These are phyloP conservation scores for Penicillium waksmanii DNA, from an alignment of 495 filamentous ascomycete genomes.

Conservation along the genomic window DNA sequence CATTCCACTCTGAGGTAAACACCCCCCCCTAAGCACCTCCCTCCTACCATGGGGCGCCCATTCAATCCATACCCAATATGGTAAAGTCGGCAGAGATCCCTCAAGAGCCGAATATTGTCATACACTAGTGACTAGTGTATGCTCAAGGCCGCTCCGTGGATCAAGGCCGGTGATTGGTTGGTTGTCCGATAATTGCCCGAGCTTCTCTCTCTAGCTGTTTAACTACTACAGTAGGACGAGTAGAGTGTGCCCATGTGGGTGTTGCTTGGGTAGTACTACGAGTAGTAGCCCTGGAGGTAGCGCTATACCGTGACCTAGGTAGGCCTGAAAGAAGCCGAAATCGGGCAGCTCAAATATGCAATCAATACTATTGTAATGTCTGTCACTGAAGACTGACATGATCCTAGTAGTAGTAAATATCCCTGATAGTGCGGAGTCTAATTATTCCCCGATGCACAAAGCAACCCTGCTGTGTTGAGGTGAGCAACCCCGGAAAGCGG, in stretches of 20 bases:
- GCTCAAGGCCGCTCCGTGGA: not conserved
- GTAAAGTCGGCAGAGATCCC: not conserved
- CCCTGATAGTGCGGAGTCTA: not conserved
- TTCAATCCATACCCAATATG: not conserved
- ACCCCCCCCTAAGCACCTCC: not conserved
- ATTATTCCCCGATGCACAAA: not conserved
- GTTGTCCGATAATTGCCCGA: slow-evolving; percentile 40
- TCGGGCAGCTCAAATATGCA: not conserved
- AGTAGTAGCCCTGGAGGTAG: not conserved
- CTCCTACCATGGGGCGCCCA: not conserved
- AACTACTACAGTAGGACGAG: no score
- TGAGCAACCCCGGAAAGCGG: not conserved
- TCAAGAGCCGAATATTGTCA: not conserved
- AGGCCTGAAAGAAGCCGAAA: not conserved
- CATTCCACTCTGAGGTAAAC: slow-evolving; percentile 5
- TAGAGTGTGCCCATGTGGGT: no score
- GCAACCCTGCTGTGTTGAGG: not conserved
- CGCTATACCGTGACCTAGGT: not conserved
- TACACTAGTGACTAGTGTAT: not conserved
- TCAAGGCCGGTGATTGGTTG: slow-evolving; percentile 29
- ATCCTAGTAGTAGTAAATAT: no score
- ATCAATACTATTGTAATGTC: no score
- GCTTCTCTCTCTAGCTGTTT: not conserved
- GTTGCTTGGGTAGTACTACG: no score
- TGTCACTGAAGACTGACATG: no score